Evolutionary conservation across 2,329 filamentous ascomycete species (phyloP), one percentile per base, ranked within the genome.

Genomic region (Herpomyces periplanetae): DNA sequence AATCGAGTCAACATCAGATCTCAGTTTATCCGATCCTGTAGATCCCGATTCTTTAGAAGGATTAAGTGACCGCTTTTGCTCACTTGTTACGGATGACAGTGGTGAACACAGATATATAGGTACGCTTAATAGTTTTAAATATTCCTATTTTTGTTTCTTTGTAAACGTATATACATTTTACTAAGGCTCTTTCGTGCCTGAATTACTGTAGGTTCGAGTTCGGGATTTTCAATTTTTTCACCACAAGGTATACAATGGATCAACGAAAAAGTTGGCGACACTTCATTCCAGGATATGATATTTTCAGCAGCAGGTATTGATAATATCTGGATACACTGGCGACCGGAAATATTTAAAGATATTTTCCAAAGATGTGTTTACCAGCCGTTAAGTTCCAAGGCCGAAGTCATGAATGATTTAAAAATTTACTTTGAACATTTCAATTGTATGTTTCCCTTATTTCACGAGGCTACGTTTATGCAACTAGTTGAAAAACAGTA

Each of bases 211-310:
- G 68, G 75, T 11, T 88, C 73, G 0, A 91, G 75, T 0, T 96
- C 80, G 2, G 80, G 80, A 3, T 91, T 91, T 39, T 91, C 75
- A 21, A 96, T 96, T 30, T 91, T 96, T 43, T 91, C 75, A 0
- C 80, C 75, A 7, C 87, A 87, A 36, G 80, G 80, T 17, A 85
- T 96, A 20, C 64, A 87, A 36, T 96, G 80, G 80, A 75, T 96
- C 20, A 91, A 88, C 31, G 61, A 80, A 28, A 88, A 84, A 44
- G 91, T 73, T 2, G 80, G 80, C n/a, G 80, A 96, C 34, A 57
- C 50, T 10, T 84, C 71, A 0, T 96, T 96, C 39, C 66, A 85
- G 35, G 54, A 66, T 22, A 91, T 88, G 65, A 87, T 96, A 21
- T 62, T 62, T 2, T 61, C 68, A 20, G 64, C 75, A n/a, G 38